These are phyloP conservation scores for Spizellomyces punctatus DNA, from an alignment of 192 early-diverging fungal species.

Conservation along the genomic window DNA sequence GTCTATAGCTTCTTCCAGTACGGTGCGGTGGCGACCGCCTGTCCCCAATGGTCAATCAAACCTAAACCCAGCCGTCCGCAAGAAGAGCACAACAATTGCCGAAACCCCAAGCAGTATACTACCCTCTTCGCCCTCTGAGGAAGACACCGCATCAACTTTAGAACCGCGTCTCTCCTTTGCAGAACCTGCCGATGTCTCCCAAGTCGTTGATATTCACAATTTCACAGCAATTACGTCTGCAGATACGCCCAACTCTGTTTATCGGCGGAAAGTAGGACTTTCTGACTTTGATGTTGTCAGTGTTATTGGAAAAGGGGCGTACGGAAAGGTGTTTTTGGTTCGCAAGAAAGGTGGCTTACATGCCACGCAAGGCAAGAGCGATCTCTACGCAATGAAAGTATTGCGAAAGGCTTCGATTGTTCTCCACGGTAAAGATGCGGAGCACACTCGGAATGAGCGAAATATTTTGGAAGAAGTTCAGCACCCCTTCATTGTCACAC, in stretches of 20 bases:
- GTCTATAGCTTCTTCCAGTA: too few relatives aligned
- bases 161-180: neutral
- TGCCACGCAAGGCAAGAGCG: neutral
- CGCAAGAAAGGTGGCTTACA: slow-evolving; percentile 54
- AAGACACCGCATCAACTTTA: too few relatives aligned
- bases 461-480: slow-evolving; percentile 82
- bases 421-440: slow-evolving; percentile 73
- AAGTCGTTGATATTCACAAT: slow-evolving; percentile 20
- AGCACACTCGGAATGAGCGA: slow-evolving; percentile 83
- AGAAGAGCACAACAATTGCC: too few relatives aligned
- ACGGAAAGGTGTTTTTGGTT: slow-evolving; percentile 83
- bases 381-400: slow-evolving; percentile 89
- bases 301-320: slow-evolving; percentile 75
- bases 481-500: slow-evolving; percentile 91
- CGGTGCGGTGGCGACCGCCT: too few relatives aligned
- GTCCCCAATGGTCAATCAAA: too few relatives aligned
- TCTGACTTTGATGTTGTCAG: slow-evolving; percentile 61
- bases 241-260: neutral
- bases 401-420: slow-evolving; percentile 86
- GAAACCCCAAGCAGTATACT: too few relatives aligned
- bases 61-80: too few relatives aligned
- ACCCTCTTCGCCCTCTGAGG: too few relatives aligned
- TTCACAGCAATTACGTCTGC: slow-evolving; percentile 3
- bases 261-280: slow-evolving; percentile 26
- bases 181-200: slow-evolving; percentile 19